Evolutionary conservation across 192 early-diverging fungal species (phyloP), one percentile per base, ranked within the genome.

Genomic region (Rhizophagus clarus): DNA sequence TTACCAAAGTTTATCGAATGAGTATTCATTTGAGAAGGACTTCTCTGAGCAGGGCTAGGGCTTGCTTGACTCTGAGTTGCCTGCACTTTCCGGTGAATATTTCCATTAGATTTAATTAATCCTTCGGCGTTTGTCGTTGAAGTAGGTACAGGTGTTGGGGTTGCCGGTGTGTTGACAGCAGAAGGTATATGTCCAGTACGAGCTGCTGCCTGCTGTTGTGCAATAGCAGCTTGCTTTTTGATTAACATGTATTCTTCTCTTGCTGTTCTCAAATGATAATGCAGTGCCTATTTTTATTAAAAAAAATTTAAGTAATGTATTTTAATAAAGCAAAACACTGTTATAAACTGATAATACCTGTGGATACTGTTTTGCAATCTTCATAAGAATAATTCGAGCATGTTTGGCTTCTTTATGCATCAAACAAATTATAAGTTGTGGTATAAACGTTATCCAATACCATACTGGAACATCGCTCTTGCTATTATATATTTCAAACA

Each of bases 361-460:
- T 32, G 96, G 96, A 83, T 90, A 98, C 42, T 90, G 87, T 85
- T 99, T 98, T 22, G 98, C 97, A 81, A 99, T 96, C 81, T 93
- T 94, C 80, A 95, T 91, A 78, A 99, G 83, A 69, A 99, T 94
- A 61, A 89, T 88, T 71, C 92, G 90, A 2, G 95, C 92, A 86
- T 93, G 93, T 61, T 88, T 88, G 32, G 95, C 92, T 81, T 99
- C 97, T 67, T 91, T 93, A 81, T 91, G 90, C 11, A 90, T 84
- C 24, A 99, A 87, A 0, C 92, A 91, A 2, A 90, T 83, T 34
- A 99, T 87, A 17, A 99, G 88, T 83, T 99, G 97, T 5, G 98
- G 97, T 69, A 99, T 97, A 79, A 98, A 98, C 1, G 95, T 96
- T 74, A 97, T 96, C 98, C 98, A 99, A 87, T 97, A 97, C 97